Evolutionary conservation across 495 filamentous ascomycete genomes (phyloP).

Genomic region (Hyaloscypha bicolor): DNA sequence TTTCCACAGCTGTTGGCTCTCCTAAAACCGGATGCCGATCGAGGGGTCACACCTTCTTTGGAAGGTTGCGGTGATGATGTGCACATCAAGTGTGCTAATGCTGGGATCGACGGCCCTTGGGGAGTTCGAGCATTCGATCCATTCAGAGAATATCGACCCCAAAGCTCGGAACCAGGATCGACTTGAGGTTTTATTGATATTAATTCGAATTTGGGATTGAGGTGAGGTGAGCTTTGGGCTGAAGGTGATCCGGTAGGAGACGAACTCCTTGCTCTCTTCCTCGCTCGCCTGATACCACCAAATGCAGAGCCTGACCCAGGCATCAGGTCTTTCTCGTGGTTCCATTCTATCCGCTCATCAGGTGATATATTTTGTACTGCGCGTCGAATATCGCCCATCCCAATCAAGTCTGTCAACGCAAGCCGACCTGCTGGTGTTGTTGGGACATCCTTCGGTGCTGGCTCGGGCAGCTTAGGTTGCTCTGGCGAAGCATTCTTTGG

Average conservation of each 20-base stretch:
- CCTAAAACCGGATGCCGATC: conserved; percentile 57
- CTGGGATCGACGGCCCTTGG: conserved; percentile 43
- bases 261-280: conserved; percentile 79
- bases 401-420: conserved; percentile 79
- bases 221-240: conserved; percentile 17
- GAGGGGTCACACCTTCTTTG: conserved; percentile 43
- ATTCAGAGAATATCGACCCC: conserved; percentile 69
- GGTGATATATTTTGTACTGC: conserved; percentile 53
- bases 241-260: conserved; percentile 56
- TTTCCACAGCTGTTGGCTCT: conserved; percentile 73
- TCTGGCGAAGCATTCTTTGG: background rate
- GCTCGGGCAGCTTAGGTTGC: conserved; percentile 18
- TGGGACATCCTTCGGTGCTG: conserved; percentile 46
- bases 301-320: conserved; percentile 51
- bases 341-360: conserved; percentile 76
- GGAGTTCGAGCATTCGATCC: conserved; percentile 38
- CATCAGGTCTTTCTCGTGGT: conserved; percentile 48
- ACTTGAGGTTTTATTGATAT: conserved; percentile 65
- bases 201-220: conserved; percentile 46
- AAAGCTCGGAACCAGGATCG: conserved; percentile 84
- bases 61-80: conserved; percentile 69
- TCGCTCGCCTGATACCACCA: conserved; percentile 52
- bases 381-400: conserved; percentile 60
- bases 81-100: conserved; percentile 62
- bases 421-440: conserved; percentile 76